Percentiles rank a stretch among this genome's conserved stretches.
These are phyloP conservation scores for Lycium barbarum DNA, from an alignment of 257 asterid species.

Conservation along the genomic window DNA sequence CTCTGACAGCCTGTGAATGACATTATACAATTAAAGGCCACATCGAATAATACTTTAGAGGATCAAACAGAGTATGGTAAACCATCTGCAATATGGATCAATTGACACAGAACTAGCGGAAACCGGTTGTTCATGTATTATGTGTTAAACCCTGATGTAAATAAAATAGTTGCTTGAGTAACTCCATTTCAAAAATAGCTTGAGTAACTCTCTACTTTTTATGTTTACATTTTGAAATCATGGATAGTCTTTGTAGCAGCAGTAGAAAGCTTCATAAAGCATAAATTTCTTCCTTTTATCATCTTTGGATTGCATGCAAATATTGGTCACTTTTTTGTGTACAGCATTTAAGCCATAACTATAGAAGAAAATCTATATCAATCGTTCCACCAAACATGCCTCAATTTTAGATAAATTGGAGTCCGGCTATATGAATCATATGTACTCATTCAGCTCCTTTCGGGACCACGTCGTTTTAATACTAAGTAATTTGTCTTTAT, in stretches of 20 bases:
- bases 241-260: neutral
- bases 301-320: constrained; percentile 11
- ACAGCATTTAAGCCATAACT: neutral
- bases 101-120: constrained; percentile 1
- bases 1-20: constrained; percentile 78
- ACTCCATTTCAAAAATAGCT: neutral
- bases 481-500: neutral
- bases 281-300: neutral
- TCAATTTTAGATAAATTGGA: neutral
- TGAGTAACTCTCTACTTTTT: neutral
- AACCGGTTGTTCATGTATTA: neutral
- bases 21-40: constrained; percentile 6
- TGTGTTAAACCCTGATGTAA: neutral
- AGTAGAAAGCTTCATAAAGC: constrained; percentile 11
- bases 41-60: neutral
- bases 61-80: constrained; percentile 10
- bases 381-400: constrained; percentile 10
- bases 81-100: neutral
- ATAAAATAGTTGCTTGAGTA: neutral
- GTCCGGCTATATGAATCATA: neutral
- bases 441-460: neutral
- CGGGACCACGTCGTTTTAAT: neutral
- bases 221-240: neutral
- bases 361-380: constrained; percentile 7
- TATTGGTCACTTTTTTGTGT: constrained; percentile 11